Evolutionary conservation across 768 basidiomycete species (phyloP), one percentile per base, ranked within the genome.

Genomic region (Russula lepida): DNA sequence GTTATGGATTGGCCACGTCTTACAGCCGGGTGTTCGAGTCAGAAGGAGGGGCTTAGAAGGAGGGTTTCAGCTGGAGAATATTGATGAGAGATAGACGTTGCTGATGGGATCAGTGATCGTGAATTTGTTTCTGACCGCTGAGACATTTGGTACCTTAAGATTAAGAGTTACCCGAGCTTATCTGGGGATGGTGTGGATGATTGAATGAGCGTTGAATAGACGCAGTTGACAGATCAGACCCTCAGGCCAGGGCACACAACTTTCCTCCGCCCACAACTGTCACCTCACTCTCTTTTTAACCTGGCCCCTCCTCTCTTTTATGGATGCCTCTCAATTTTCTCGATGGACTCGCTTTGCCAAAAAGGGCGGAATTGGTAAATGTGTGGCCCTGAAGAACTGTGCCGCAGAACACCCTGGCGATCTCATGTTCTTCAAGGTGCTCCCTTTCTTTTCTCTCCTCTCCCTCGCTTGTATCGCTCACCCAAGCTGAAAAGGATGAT

Each of bases 321-420:
- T 92, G 84, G 88, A 90, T 67, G 81, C 85, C 17, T 72, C 77
- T 33, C 86, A 90, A 56, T 80, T 92, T 33, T 81, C 84, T 9
- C 78, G 87, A 44, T 93, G 91, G 91, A 87, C 86, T 11, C 78
- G 91, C 43, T 92, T 93, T 70, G 91, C 91, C 0, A 81, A 77
- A 5, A 92, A 91, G 68, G 91, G 91, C 0, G 91, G 91, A 15
- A 90, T 93, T 56, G 91, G 91, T 5, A 86, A 78, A 66, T 91
- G 89, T 64, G 84, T 81, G 1, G 91, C 91, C 4, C 59, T 78
- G 27, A 77, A 79, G 56, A 90, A 94, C 71, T 90, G 88, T 67
- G 81, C 89, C 21, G 89, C 89, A 2, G 83, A 89, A 70, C 77
- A 78, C 41, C 71, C 80, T 12, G 85, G 85, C 25, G 91, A 93